phyloP scores from a whole-genome alignment of 306 rosid species.

The Carpinus viminea region DNA sequence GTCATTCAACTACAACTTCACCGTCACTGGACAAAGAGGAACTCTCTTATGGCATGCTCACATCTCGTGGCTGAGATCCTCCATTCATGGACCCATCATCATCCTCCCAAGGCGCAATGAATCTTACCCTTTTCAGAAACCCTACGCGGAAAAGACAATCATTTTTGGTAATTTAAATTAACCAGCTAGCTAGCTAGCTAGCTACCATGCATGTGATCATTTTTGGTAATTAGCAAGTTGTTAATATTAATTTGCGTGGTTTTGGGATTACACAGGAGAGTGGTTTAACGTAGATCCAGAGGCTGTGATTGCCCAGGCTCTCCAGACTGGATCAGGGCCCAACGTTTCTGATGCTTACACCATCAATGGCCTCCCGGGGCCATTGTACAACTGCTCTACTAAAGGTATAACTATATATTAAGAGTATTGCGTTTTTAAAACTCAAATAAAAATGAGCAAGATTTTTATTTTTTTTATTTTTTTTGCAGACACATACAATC shows the following conservation, averaged over 20 bases:
- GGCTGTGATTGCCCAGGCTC: constrained; percentile 71
- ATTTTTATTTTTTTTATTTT: background rate
- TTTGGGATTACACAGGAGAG: constrained; percentile 57
- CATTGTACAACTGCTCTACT: constrained; percentile 69
- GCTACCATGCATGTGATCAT: no score
- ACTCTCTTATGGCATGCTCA: constrained; percentile 89
- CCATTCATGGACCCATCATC: constrained; percentile 72
- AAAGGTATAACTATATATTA: constrained; percentile 40
- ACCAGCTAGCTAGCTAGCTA: no score
- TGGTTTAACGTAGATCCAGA: constrained; percentile 86
- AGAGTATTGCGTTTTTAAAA: no score
- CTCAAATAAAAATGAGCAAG: no score
- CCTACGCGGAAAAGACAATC: constrained; percentile 67
- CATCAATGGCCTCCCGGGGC: constrained; percentile 81
- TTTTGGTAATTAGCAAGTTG: no score
- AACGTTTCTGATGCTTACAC: constrained; percentile 88
- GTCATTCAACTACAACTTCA: constrained; percentile 69
- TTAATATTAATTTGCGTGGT: background rate
- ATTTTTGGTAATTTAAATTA: constrained; percentile 50
- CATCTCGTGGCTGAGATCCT: constrained; percentile 74
- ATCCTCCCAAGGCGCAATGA: constrained; percentile 67
- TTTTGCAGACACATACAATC: constrained; percentile 60
- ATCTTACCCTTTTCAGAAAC: constrained; percentile 71
- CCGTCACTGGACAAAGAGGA: constrained; percentile 73
- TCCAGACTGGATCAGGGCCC: constrained; percentile 80